Evolutionary conservation across 2,329 filamentous ascomycete species (phyloP), one percentile per base, ranked within the genome.

Genomic region (Capronia americana): DNA sequence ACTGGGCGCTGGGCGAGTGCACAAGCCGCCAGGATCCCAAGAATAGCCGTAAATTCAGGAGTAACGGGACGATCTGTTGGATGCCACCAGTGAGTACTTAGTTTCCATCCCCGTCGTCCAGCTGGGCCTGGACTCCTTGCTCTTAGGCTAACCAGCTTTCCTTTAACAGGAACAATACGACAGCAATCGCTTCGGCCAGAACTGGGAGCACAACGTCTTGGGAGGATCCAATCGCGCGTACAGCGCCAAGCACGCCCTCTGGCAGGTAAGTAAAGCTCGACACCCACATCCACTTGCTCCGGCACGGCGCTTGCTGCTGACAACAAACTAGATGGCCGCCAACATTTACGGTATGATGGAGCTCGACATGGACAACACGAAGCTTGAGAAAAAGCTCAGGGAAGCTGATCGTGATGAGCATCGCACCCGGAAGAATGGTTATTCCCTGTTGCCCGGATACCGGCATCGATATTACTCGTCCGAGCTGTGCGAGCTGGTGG

Each of bases 1-100:
- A 69, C 60, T 69, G 65, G 65, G 68, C 65, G 5, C 28, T 65
- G 59, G 65, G 62, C 20, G 68, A 65, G 48, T 69, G 62, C 41
- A 69, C 68, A 3, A 65, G 51, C 28, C 30, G 53, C 12, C 23
- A 63, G 12, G 62, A 65, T 44, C 41, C 50, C 4, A 59, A 65
- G n/a, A 69, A 69, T 30, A 67, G 65, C 46, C 12, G 26, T 5
- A 55, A 41, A 46, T 69, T 44, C 46, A 69, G 60, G 20, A 41
- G 53, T 4, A 34, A 65, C 53, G 68, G 68, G 11, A 67, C 68
- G 7, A 63, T 65, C 46, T 24, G 24, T 28, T 69, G 68, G 68
- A 60, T 63, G 56, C 68, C 68, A 23, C 68, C 65, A 26, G 64
- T 67, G 48, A 62, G 64, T 59, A 46, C 23, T 28, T 60, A 10